Evolutionary conservation across 2,329 filamentous ascomycete genomes (phyloP), one percentile per base, ranked within the genome.

Genomic region (Penicillium vulpinum): DNA sequence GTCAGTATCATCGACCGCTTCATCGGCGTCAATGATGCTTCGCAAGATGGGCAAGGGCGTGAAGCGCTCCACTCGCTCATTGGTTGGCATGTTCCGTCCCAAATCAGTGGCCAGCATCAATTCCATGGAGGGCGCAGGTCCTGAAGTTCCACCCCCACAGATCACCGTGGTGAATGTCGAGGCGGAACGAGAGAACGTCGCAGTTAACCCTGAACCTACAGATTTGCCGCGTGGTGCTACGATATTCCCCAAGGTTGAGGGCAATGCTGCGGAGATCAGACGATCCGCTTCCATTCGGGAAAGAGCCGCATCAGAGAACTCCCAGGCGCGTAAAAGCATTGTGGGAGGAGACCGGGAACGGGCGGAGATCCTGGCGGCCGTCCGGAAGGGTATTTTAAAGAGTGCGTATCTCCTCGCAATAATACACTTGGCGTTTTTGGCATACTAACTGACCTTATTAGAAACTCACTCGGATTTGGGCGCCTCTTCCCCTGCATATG

Each of bases 31-130:
- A 15, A 75, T 80, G 49, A 80, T 80, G 78, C 73, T 99, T 64
- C 87, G 94, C 51, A 99, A 99, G 80, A 99, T 99, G 94, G 94
- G 94, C 54, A 91, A 92, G 63, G 92, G 93, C n/a, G 89, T 97
- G 86, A 97, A 96, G 83, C 95, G 94, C 77, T 88, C 91, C 50
- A 89, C 89, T 18, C 85, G 92, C 46, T 97, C 92, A 24, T 85
- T 99, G 52, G 95, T 95, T 64, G 94, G 94, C 26, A 81, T 99
- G 8, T 99, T 99, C 79, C 84, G 94, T 61, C 93, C 94, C 0
- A 99, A 97, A 75, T 97, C 93, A 1, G 82, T 96, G 16, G 84
- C 93, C 66, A 92, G 91, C 31, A 86, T 88, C 21, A 82, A 86
- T 31, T 85, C 69, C 5, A 61, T 88, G 4, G 92, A 96, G 65